phyloP scores from a whole-genome alignment of 768 basidiomycete genomes.

The Chalciporus sphaerocephalus region DNA sequence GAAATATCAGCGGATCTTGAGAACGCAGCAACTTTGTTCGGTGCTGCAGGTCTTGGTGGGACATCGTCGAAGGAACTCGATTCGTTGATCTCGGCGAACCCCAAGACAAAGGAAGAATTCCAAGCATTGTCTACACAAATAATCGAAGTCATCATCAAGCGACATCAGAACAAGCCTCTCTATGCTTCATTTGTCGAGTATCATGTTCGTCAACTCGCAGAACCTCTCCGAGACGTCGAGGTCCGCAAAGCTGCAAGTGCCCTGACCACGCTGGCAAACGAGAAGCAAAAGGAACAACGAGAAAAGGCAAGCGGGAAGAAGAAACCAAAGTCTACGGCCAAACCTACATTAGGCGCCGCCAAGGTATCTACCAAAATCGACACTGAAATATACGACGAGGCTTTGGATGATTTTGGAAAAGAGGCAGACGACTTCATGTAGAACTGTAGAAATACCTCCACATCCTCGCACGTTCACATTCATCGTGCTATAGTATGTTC shows the following conservation, averaged over 20 bases:
- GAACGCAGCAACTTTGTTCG: conserved; percentile 79
- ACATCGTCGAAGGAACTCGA: conserved; percentile 68
- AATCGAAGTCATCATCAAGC: conserved; percentile 69
- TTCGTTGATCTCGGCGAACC: conserved; percentile 69
- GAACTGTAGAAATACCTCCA: conserved; percentile 25
- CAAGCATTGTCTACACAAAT: conserved; percentile 66
- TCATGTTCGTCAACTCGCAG: conserved; percentile 69
- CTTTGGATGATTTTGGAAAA: conserved; percentile 81
- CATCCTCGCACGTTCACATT: conserved; percentile 6
- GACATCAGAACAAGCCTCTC: conserved; percentile 77
- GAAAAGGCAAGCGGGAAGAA: conserved; percentile 89
- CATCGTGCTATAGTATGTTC: conserved; percentile 12
- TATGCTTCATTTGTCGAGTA: conserved; percentile 83
- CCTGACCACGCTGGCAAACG: conserved; percentile 85
- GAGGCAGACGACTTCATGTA: conserved; percentile 89
- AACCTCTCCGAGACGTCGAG: conserved; percentile 83
- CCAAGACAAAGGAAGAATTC: conserved; percentile 89
- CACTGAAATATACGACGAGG: conserved; percentile 79
- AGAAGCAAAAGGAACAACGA: conserved; percentile 89
- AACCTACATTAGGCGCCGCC: conserved; percentile 70
- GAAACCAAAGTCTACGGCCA: conserved; percentile 66
- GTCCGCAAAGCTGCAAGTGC: conserved; percentile 83
- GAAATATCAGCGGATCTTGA: conserved; percentile 86
- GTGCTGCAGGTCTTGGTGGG: conserved; percentile 59
- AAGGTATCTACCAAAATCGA: conserved; percentile 70